Conservation (phyloP, 108 stramenopile species). For the Discostella pseudostelligera region DNA sequence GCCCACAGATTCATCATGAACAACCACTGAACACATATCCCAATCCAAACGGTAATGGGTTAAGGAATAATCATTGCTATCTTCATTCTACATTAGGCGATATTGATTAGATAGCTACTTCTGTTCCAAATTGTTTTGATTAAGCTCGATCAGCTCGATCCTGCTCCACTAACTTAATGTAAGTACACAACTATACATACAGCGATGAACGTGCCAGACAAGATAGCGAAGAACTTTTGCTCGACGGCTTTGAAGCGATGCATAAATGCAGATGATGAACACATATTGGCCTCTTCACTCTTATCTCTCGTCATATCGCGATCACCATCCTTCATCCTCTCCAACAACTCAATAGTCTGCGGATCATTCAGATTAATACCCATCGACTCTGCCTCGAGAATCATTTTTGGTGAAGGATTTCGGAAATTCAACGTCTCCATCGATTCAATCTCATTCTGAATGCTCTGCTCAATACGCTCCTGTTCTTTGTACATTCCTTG, state of each 20-base stretch:
- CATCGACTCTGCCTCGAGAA: conserved; percentile 28
- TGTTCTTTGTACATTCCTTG: conserved; percentile 33
- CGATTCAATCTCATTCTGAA: conserved; percentile 8
- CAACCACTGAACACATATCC: not conserved
- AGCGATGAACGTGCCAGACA: not conserved
- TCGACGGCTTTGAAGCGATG: not conserved
- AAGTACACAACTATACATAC: not conserved
- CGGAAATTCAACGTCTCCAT: conserved; percentile 25
- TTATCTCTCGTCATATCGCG: not conserved
- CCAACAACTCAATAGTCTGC: conserved; percentile 22
- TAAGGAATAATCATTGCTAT: not conserved
- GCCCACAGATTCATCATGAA: not conserved
- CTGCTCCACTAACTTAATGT: not conserved
- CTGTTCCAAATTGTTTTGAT: too few species aligned
- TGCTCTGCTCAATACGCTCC: conserved; percentile 17
- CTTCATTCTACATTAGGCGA: too few species aligned
- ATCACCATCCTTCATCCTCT: conserved; percentile 19
- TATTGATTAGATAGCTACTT: too few species aligned
- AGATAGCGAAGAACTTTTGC: not conserved
- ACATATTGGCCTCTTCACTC: not conserved
- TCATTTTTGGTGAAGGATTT: conserved; percentile 39
- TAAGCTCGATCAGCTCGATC: too few species aligned
- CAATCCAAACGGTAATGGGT: not conserved
- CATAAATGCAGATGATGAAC: not conserved
- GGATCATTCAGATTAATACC: conserved; percentile 40